Conservation (phyloP, 1,284 basidiomycete species). For the Pisolithus thermaeus region DNA sequence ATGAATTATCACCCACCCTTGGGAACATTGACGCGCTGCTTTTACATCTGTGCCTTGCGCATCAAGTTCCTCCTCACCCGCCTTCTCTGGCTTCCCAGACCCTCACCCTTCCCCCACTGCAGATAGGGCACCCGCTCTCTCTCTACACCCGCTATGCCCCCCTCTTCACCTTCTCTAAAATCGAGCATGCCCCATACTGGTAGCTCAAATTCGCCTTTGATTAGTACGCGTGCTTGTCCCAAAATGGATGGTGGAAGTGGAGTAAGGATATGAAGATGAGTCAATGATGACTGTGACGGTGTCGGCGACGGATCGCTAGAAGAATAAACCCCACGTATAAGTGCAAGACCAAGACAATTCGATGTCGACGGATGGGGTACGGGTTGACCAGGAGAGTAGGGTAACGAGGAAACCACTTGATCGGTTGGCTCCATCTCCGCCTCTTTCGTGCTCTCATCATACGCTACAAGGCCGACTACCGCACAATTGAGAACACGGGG, state of each 20-base stretch:
- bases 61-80: conserved; percentile 84
- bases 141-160: conserved; percentile 49
- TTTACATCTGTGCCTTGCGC: conserved; percentile 68
- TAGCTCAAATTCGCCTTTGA: conserved; percentile 85
- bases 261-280: conserved; percentile 66
- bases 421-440: neutral
- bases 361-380: conserved; percentile 54
- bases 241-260: conserved; percentile 55
- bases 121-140: conserved; percentile 73
- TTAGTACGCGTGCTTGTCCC: conserved; percentile 40
- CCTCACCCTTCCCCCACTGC: conserved; percentile 67
- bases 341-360: conserved; percentile 61
- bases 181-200: conserved; percentile 88
- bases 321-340: conserved; percentile 59
- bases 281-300: conserved; percentile 15
- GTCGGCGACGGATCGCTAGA: neutral
- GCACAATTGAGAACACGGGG: conserved; percentile 73
- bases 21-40: too few relatives aligned
- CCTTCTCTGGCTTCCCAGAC: conserved; percentile 64
- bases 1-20: neutral
- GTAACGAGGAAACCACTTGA: conserved; percentile 21
- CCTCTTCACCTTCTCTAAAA: conserved; percentile 42
- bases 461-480: conserved; percentile 67
- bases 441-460: conserved; percentile 22
- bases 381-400: conserved; percentile 52